These are phyloP conservation scores for Shiraia bambusicola DNA, from an alignment of 2,329 filamentous ascomycete genomes.

Conservation along the genomic window DNA sequence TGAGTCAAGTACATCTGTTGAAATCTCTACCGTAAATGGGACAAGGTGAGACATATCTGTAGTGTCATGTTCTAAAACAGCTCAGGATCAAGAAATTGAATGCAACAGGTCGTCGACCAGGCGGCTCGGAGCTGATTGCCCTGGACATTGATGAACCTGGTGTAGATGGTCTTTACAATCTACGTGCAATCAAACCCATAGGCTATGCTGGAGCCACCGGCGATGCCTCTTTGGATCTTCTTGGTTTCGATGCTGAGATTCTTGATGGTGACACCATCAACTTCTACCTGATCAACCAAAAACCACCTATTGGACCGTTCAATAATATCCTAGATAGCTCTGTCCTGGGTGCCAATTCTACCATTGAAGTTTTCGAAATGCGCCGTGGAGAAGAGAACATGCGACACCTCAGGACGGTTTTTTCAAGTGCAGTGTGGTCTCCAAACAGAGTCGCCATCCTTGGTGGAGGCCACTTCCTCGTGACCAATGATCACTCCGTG, in stretches of 20 bases:
- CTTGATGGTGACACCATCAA: conserved; percentile 26
- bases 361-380: conserved; percentile 31
- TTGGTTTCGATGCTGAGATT: conserved; percentile 32
- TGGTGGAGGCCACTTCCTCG: conserved; percentile 21
- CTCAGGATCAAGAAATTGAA: conserved; percentile 21
- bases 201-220: conserved; percentile 29
- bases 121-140: conserved; percentile 29
- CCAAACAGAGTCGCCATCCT: conserved; percentile 29
- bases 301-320: conserved; percentile 27
- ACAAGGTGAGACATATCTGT: not conserved
- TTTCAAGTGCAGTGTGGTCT: conserved; percentile 18
- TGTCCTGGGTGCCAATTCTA: conserved; percentile 27
- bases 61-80: conserved; percentile 1
- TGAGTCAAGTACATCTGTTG: conserved; percentile 7
- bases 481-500: conserved; percentile 32
- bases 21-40: too few species aligned
- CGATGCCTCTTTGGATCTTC: conserved; percentile 21
- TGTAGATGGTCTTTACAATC: conserved; percentile 26
- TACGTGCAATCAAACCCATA: conserved; percentile 20
- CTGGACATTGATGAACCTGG: conserved; percentile 31
- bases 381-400: conserved; percentile 23
- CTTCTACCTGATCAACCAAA: conserved; percentile 32
- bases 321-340: conserved; percentile 23
- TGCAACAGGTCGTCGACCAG: conserved; percentile 22
- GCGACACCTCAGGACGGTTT: conserved; percentile 25